Conservation (phyloP, 2,329 filamentous ascomycete species). For the Ophiostoma himal-ulmi region DNA sequence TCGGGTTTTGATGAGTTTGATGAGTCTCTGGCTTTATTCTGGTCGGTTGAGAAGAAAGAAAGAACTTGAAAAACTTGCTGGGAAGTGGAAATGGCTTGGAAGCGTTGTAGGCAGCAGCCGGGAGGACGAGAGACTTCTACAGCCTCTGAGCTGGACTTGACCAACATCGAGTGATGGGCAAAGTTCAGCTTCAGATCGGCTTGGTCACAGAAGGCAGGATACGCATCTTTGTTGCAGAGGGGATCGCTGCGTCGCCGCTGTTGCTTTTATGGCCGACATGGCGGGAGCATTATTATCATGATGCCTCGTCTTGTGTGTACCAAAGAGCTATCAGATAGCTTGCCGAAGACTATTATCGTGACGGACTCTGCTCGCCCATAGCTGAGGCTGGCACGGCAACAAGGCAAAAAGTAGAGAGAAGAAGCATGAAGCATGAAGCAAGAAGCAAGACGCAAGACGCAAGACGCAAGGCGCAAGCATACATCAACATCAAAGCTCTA, state of each 20-base stretch:
- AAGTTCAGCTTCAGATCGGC: background rate
- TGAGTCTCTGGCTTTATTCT: conserved; percentile 3
- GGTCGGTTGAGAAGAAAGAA: background rate
- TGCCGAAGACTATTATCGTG: background rate
- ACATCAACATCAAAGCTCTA: background rate
- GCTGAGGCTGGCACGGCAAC: background rate
- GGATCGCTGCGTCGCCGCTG: background rate
- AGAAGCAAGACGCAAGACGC: background rate
- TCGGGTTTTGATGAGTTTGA: background rate
- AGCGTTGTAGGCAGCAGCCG: background rate
- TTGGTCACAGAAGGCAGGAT: background rate
- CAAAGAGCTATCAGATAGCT: background rate
- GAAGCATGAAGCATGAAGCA: background rate
- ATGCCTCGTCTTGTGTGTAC: background rate
- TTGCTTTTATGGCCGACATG: background rate
- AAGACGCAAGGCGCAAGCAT: background rate
- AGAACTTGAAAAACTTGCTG: background rate
- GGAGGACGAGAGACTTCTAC: background rate
- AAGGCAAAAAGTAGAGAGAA: background rate
- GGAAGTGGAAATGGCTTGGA: background rate
- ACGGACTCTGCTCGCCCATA: background rate
- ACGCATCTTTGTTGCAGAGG: background rate
- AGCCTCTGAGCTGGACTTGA: background rate
- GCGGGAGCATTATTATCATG: background rate
- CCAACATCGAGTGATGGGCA: conserved; percentile 4